phyloP scores from a whole-genome alignment of 768 basidiomycete species.

The Paxillus ammoniavirescens region DNA sequence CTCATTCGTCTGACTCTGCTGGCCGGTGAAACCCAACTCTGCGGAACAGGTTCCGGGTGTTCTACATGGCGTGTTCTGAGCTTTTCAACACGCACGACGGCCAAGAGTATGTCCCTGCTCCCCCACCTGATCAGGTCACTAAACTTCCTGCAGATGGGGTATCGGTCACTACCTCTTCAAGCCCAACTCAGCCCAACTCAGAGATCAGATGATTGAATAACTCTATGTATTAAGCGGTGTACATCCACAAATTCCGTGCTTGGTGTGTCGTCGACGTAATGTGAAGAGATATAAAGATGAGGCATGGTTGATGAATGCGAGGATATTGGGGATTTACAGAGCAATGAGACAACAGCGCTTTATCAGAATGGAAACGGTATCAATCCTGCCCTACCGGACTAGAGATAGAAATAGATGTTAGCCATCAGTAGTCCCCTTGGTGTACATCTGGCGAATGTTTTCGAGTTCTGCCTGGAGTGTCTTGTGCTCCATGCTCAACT shows the following conservation, averaged over 20 bases:
- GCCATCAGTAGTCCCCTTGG: slow-evolving; percentile 20
- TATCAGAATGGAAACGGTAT: neutral
- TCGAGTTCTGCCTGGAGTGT: slow-evolving; percentile 53
- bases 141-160: slow-evolving; percentile 44
- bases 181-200: slow-evolving; percentile 12
- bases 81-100: slow-evolving; percentile 61
- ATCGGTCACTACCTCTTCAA: slow-evolving; percentile 58
- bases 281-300: neutral
- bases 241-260: slow-evolving; percentile 3
- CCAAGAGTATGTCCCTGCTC: slow-evolving; percentile 49
- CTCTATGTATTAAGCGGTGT: slow-evolving; percentile 2
- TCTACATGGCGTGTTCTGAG: slow-evolving; percentile 71
- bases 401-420: neutral
- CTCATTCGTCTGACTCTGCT: neutral
- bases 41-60: slow-evolving; percentile 55
- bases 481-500: slow-evolving; percentile 43
- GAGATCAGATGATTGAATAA: neutral
- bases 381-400: too few relatives aligned
- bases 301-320: neutral
- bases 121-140: slow-evolving; percentile 6
- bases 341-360: neutral
- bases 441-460: slow-evolving; percentile 43
- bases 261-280: neutral
- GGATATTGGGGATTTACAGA: neutral
- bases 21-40: neutral